Evolutionary conservation across 805 yeast genomes (phyloP).

Genomic region (Candida orba): DNA sequence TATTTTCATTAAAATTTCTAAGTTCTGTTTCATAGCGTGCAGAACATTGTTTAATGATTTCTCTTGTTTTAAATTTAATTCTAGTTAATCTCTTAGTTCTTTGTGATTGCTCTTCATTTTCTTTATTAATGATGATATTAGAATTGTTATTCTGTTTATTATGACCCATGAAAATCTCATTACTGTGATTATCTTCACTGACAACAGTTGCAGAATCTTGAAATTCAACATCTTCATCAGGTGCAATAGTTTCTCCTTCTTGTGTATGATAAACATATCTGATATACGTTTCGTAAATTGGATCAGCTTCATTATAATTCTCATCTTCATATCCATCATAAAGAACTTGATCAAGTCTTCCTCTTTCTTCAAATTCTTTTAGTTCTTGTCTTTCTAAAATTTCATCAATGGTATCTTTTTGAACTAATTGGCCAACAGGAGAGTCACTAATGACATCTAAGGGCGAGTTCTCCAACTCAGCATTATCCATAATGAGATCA

Average conservation of each 20-base stretch:
- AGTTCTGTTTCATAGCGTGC: constrained; percentile 6
- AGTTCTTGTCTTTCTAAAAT: constrained; percentile 2
- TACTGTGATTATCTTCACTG: constrained; percentile 5
- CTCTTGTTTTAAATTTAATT: constrained; percentile 6
- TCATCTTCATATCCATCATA: background rate
- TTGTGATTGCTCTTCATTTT: background rate
- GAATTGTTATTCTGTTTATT: background rate
- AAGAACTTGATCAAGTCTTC: too few species aligned
- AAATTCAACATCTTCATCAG: background rate
- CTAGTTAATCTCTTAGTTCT: constrained; percentile 6
- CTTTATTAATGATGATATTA: background rate
- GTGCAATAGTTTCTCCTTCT: constrained; percentile 2
- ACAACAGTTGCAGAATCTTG: constrained; percentile 5
- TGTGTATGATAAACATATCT: constrained; percentile 5
- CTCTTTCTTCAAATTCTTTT: background rate
- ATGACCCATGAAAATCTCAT: background rate
- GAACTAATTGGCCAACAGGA: constrained; percentile 4
- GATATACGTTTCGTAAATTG: constrained; percentile 11
- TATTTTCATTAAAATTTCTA: constrained; percentile 6
- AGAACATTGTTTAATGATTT: constrained; percentile 3
- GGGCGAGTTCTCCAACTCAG: constrained; percentile 5
- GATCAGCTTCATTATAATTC: constrained; percentile 2
- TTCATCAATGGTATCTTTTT: constrained; percentile 2
- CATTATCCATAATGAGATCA: background rate
- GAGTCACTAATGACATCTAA: constrained; percentile 10